These are phyloP conservation scores for Aspergillus felis DNA, from an alignment of 2,329 filamentous ascomycete species.

Conservation along the genomic window DNA sequence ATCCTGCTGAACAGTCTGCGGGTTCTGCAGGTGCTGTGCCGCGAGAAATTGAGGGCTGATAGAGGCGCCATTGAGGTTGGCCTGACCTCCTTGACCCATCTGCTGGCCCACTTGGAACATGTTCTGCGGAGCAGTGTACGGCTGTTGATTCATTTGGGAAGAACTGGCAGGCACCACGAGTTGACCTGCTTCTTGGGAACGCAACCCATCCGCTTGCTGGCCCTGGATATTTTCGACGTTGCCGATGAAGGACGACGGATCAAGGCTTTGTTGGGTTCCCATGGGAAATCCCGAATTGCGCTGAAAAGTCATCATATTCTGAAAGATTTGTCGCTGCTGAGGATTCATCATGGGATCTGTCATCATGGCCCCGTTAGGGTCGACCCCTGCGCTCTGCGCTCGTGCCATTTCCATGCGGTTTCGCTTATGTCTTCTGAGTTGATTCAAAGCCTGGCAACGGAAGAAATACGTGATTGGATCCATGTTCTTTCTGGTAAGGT, in stretches of 20 bases:
- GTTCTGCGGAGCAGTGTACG: slow-evolving; percentile 40
- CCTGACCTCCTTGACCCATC: slow-evolving; percentile 36
- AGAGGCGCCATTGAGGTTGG: slow-evolving; percentile 32
- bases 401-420: slow-evolving; percentile 30
- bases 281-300: slow-evolving; percentile 34
- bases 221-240: slow-evolving; percentile 55
- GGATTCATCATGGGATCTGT: slow-evolving; percentile 36
- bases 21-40: slow-evolving; percentile 41
- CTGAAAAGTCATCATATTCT: slow-evolving; percentile 40
- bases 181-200: slow-evolving; percentile 58
- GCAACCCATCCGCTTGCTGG: slow-evolving; percentile 60
- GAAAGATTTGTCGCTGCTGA: slow-evolving; percentile 40
- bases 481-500: slow-evolving; percentile 42
- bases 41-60: slow-evolving; percentile 40
- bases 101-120: slow-evolving; percentile 40
- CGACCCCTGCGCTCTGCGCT: slow-evolving; percentile 24
- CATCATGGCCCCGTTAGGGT: slow-evolving; percentile 32
- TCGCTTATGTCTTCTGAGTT: slow-evolving; percentile 36
- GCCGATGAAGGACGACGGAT: slow-evolving; percentile 38
- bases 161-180: slow-evolving; percentile 63
- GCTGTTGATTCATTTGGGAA: slow-evolving; percentile 45
- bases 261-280: slow-evolving; percentile 29
- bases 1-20: slow-evolving; percentile 43
- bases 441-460: slow-evolving; percentile 45
- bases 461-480: slow-evolving; percentile 51